Evolutionary conservation across 2,329 filamentous ascomycete species (phyloP).

Genomic region (Calcarisporium arbuscula): DNA sequence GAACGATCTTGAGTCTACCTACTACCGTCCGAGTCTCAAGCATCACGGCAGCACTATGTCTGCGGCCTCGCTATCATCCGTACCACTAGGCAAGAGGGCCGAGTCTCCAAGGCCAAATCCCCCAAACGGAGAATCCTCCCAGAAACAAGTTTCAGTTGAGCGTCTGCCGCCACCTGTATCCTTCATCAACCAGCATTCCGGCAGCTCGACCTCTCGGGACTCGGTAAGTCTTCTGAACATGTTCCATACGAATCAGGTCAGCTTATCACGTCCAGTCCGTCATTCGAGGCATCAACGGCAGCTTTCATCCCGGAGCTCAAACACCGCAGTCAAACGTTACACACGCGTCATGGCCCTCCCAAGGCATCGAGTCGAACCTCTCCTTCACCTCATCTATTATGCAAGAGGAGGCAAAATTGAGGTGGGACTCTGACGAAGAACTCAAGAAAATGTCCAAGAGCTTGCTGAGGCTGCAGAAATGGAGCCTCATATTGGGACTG

Average conservation of each 20-base stretch:
- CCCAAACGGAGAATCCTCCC: constrained; percentile 5
- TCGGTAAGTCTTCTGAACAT: constrained; percentile 18
- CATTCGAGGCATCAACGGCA: constrained; percentile 23
- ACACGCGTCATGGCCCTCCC: constrained; percentile 25
- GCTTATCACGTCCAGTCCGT: constrained; percentile 21
- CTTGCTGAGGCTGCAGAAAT: constrained; percentile 32
- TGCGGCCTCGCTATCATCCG: too few relatives aligned
- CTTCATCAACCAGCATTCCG: constrained; percentile 10
- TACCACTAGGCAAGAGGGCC: too few relatives aligned
- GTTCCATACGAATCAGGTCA: neutral
- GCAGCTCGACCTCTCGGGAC: constrained; percentile 17
- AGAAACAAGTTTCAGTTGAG: constrained; percentile 5
- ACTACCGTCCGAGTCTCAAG: too few relatives aligned
- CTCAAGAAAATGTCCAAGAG: constrained; percentile 30
- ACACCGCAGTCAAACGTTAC: constrained; percentile 24
- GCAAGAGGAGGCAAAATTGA: constrained; percentile 32
- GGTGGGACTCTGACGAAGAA: constrained; percentile 33
- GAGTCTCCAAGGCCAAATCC: too few relatives aligned
- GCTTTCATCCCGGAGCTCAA: constrained; percentile 22
- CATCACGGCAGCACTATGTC: too few relatives aligned
- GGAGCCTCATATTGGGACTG: constrained; percentile 29
- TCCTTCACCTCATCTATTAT: constrained; percentile 29
- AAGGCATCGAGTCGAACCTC: constrained; percentile 24
- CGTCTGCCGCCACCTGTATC: constrained; percentile 10
- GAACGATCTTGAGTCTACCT: too few relatives aligned